Evolutionary conservation across 164 flowering plant species (phyloP).

Genomic region (Berberis vulgaris): DNA sequence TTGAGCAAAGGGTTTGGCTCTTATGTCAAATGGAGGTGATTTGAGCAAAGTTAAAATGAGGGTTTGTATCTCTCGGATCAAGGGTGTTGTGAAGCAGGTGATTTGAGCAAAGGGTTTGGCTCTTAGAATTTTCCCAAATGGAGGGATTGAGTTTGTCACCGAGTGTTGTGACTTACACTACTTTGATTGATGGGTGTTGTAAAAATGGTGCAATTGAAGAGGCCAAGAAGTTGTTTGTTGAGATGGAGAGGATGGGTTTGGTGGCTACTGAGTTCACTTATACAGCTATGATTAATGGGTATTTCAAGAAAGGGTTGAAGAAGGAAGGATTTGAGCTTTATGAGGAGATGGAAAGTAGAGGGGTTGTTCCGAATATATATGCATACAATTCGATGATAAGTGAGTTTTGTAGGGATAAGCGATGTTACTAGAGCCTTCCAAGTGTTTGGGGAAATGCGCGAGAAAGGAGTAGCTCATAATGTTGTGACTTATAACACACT

Average conservation of each 20-base stretch:
- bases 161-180: slow-evolving; percentile 55
- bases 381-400: slow-evolving; percentile 51
- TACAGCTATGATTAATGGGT: slow-evolving; percentile 59
- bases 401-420: slow-evolving; percentile 36
- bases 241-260: slow-evolving; percentile 49
- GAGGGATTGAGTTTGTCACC: slow-evolving; percentile 32
- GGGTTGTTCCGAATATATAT: slow-evolving; percentile 44
- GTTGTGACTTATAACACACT: slow-evolving; percentile 58
- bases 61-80: too few species aligned
- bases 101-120: slow-evolving; percentile 39
- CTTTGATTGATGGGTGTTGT: slow-evolving; percentile 73
- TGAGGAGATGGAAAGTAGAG: slow-evolving; percentile 51
- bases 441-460: slow-evolving; percentile 63
- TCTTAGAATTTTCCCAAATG: slow-evolving; percentile 33
- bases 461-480: slow-evolving; percentile 41
- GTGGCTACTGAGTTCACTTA: slow-evolving; percentile 59
- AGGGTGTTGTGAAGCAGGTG: slow-evolving; percentile 46
- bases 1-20: slow-evolving; percentile 40
- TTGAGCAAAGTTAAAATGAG: too few species aligned
- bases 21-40: slow-evolving; percentile 27
- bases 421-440: slow-evolving; percentile 28
- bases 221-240: slow-evolving; percentile 41
- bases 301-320: slow-evolving; percentile 45
- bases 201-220: slow-evolving; percentile 32
- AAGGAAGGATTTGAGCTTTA: slow-evolving; percentile 56